phyloP scores from a whole-genome alignment of 306 rosid species.

The Ormosia emarginata region DNA sequence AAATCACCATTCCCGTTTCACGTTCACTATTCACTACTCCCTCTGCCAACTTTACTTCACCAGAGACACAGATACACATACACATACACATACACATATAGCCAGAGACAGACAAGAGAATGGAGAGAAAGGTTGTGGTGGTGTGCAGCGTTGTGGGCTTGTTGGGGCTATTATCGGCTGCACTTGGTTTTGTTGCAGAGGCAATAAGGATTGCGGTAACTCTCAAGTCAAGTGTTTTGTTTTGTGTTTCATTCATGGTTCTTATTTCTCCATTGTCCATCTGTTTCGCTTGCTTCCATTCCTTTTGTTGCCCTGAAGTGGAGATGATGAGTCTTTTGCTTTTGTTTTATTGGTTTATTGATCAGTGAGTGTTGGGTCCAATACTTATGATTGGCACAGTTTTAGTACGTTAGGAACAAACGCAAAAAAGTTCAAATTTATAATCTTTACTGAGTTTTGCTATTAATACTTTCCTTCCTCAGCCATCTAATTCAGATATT shows the following conservation, averaged over 20 bases:
- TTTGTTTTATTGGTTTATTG: background rate
- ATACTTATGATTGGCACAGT: background rate
- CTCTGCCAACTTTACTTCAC: background rate
- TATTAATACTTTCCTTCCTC: background rate
- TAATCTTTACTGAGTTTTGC: background rate
- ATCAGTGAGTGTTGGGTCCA: background rate
- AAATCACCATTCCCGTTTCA: background rate
- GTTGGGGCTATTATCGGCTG: conserved; percentile 68
- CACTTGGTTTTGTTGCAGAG: conserved; percentile 77
- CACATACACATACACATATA: background rate
- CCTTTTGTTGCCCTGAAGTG: background rate
- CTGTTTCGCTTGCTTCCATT: background rate
- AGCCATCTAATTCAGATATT: background rate
- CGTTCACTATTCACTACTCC: background rate
- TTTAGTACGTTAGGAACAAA: background rate
- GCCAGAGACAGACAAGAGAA: background rate
- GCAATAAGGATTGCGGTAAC: conserved; percentile 71
- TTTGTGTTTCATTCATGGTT: background rate
- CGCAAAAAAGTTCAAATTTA: background rate
- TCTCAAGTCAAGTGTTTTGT: background rate
- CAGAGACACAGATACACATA: background rate
- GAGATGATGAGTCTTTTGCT: background rate
- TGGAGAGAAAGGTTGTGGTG: conserved; percentile 37
- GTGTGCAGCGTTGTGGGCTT: conserved; percentile 52
- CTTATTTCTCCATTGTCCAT: background rate